Conservation (phyloP, 352 stramenopile species). For the Phytopythium cucurbitacearum region DNA sequence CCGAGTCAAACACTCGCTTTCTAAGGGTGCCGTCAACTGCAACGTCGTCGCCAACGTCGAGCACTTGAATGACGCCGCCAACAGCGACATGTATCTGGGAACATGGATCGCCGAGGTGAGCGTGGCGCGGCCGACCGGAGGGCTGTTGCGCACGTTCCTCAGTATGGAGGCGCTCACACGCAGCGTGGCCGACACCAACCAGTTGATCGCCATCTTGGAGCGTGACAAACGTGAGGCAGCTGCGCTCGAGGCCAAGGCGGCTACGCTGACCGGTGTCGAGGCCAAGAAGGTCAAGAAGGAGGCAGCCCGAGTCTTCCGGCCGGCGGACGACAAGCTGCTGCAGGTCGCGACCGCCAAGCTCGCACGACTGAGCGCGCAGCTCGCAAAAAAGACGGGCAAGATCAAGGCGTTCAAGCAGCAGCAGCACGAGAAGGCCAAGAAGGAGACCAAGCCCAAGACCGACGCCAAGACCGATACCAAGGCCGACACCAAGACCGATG, state of each 20-base stretch:
- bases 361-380: slow-evolving; percentile 18
- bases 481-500: background rate
- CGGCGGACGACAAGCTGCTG: slow-evolving; percentile 34
- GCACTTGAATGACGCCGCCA: slow-evolving; percentile 36
- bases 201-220: slow-evolving; percentile 51
- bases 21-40: slow-evolving; percentile 34
- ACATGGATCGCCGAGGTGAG: slow-evolving; percentile 87
- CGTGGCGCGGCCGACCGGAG: slow-evolving; percentile 69
- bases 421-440: slow-evolving; percentile 12
- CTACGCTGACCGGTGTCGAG: slow-evolving; percentile 5
- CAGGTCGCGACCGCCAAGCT: slow-evolving; percentile 23
- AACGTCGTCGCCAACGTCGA: slow-evolving; percentile 63
- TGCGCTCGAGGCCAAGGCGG: background rate
- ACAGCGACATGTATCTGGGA: slow-evolving; percentile 49
- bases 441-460: slow-evolving; percentile 3
- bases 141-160: slow-evolving; percentile 66
- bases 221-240: slow-evolving; percentile 33
- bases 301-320: slow-evolving; percentile 11
- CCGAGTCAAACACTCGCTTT: slow-evolving; percentile 39
- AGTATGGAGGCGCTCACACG: slow-evolving; percentile 63
- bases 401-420: slow-evolving; percentile 58
- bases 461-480: background rate
- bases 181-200: slow-evolving; percentile 52
- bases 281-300: slow-evolving; percentile 23
- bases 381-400: slow-evolving; percentile 59